Conservation (phyloP, 208 protist genomes). For the Tetramitus jugosus region DNA sequence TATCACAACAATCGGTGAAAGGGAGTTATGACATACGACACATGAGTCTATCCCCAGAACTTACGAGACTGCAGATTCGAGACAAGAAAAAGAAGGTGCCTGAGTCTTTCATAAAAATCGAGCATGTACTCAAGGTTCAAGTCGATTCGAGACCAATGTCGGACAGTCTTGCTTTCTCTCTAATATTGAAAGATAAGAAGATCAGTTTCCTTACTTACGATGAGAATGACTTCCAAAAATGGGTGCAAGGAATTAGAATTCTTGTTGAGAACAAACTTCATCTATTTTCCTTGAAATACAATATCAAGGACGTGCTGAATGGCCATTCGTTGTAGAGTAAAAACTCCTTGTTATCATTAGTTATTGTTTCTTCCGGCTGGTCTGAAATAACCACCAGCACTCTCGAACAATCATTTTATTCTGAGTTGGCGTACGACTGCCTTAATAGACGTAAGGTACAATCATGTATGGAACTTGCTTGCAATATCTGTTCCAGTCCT, state of each 20-base stretch:
- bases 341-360: not conserved
- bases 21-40: too few relatives aligned
- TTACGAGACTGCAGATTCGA: constrained; percentile 18
- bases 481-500: constrained; percentile 78
- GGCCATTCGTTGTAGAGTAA: not conserved
- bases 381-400: too few relatives aligned
- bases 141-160: too few relatives aligned
- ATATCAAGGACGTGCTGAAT: not conserved
- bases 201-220: constrained; percentile 18
- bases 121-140: constrained; percentile 1
- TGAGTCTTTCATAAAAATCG: constrained; percentile 11
- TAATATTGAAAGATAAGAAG: not conserved
- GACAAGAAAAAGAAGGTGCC: constrained; percentile 24
- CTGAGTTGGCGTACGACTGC: too few relatives aligned
- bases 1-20: too few relatives aligned
- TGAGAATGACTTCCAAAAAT: not conserved
- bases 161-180: not conserved
- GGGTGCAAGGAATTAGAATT: constrained; percentile 2
- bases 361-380: not conserved
- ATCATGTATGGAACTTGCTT: constrained; percentile 65
- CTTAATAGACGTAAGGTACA: constrained; percentile 60
- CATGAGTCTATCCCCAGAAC: not conserved
- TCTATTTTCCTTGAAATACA: constrained; percentile 24
- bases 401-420: too few relatives aligned
- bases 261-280: constrained; percentile 16